phyloP scores from a whole-genome alignment of 352 stramenopile genomes.

The Phytophthora sp. region DNA sequence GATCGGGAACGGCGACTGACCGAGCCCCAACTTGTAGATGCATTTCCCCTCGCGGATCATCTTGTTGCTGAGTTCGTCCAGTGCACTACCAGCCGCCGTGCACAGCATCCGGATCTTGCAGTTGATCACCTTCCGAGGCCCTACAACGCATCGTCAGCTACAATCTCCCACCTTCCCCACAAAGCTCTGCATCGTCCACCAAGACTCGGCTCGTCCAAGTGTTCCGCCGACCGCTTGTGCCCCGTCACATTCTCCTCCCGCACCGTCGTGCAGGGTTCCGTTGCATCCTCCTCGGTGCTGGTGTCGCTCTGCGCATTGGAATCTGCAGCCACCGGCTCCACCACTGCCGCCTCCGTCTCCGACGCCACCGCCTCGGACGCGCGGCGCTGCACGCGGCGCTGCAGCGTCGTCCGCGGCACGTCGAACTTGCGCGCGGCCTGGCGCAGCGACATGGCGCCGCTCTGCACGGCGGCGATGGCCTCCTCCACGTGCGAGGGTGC shows the following conservation, averaged over 20 bases:
- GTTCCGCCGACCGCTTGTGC: constrained; percentile 56
- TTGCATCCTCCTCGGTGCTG: constrained; percentile 12
- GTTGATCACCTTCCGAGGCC: constrained; percentile 84
- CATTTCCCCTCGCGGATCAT: constrained; percentile 80
- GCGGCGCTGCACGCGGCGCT: constrained; percentile 58
- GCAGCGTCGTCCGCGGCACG: constrained; percentile 77
- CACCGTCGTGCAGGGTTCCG: background rate
- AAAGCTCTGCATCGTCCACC: constrained; percentile 10
- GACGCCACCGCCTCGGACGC: constrained; percentile 7
- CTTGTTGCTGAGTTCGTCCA: constrained; percentile 88
- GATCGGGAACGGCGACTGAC: constrained; percentile 88
- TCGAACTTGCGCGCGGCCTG: constrained; percentile 73
- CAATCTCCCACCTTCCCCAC: background rate
- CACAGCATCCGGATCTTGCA: constrained; percentile 89
- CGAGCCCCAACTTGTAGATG: constrained; percentile 88
- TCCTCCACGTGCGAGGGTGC: constrained; percentile 41
- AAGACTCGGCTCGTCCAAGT: constrained; percentile 38
- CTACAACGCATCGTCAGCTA: constrained; percentile 21
- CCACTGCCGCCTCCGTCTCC: constrained; percentile 5
- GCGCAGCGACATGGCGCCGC: constrained; percentile 69
- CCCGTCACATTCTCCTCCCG: constrained; percentile 26
- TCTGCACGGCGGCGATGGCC: constrained; percentile 65
- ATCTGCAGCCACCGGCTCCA: constrained; percentile 12
- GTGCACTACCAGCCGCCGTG: constrained; percentile 72
- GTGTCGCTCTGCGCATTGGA: constrained; percentile 24